Evolutionary conservation across 805 yeast genomes (phyloP), one percentile per base, ranked within the genome.

Genomic region (Pichia rugopelliculosa): DNA sequence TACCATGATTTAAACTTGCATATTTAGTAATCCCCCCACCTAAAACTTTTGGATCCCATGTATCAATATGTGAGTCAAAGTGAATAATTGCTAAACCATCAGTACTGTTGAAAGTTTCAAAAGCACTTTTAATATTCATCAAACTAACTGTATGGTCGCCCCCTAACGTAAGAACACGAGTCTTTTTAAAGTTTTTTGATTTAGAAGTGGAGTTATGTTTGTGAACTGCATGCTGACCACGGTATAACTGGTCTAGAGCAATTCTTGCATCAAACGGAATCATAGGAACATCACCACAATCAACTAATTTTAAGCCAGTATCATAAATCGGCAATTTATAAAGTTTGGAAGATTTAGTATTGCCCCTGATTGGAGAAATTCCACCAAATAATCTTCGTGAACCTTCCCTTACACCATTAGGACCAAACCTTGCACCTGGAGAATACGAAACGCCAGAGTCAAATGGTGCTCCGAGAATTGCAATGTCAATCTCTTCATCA

Each of bases 11-110:
- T 36, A 64, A 45, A 21, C 59, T 50, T 66, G 80, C 76, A 57
- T 82, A 81, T 53, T 75, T 70, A 12, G 82, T 67, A 22, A 80
- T 62, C 7, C 79, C 82, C 4, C 87, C 87, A 11, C 87, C 87
- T 33, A 80, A 66, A 18, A 72, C 74, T 44, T 68, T 61, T 6
- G 88, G 88, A 53, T 80, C 72, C 84, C 87, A 82, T 2, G 87
- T 81, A 62, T 82, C 88, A 39, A 82, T 71, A 60, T 82, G 88
- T 23, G 83, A 72, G 58, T 81, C 87, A 53, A 81, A 81, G 58
- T 81, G 84, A 17, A 79, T 60, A n/a, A 79, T 79, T 6, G 77
- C 71, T 8, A 79, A 46, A 75, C 58, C 60, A 33, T 67, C 65
- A 1, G 76, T 74, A 38, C 67, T 65, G 1, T 77, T 78, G 25